These are phyloP conservation scores for Verticillium tricorpus DNA, from an alignment of 2,329 filamentous ascomycete genomes.

Conservation along the genomic window DNA sequence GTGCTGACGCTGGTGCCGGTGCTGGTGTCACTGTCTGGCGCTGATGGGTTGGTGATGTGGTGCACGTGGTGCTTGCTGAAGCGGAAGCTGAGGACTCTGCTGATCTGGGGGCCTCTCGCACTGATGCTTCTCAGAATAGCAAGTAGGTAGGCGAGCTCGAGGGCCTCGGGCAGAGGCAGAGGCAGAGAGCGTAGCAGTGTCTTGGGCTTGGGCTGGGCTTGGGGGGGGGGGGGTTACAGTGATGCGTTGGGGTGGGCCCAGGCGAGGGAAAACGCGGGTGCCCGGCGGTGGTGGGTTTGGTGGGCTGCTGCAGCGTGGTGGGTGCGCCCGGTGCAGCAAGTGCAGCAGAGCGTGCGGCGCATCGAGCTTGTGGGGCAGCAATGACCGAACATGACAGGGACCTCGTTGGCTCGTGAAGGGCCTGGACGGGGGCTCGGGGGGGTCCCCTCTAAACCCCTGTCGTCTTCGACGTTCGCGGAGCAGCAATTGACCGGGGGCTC, in stretches of 20 bases:
- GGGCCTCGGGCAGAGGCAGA: background rate
- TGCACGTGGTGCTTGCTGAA: background rate
- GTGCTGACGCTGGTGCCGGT: background rate
- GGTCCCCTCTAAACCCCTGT: background rate
- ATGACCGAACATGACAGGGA: background rate
- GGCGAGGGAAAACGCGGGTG: background rate
- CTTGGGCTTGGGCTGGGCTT: too few species aligned
- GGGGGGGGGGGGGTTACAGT: background rate
- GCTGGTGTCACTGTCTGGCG: background rate
- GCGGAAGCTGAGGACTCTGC: background rate
- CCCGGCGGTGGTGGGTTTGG: background rate
- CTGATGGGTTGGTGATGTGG: background rate
- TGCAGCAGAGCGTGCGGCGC: background rate
- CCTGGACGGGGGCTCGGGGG: background rate
- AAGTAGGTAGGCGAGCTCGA: background rate
- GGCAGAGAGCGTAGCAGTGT: background rate
- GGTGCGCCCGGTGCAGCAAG: background rate
- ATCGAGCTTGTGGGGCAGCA: background rate
- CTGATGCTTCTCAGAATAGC: background rate
- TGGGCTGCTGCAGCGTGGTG: background rate
- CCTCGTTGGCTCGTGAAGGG: background rate
- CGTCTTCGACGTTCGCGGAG: background rate
- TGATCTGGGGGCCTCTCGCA: background rate
- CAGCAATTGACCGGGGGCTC: background rate
- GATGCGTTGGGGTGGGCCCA: background rate